Conservation (phyloP, 2,329 filamentous ascomycete species). For the Plectosphaerella plurivora region DNA sequence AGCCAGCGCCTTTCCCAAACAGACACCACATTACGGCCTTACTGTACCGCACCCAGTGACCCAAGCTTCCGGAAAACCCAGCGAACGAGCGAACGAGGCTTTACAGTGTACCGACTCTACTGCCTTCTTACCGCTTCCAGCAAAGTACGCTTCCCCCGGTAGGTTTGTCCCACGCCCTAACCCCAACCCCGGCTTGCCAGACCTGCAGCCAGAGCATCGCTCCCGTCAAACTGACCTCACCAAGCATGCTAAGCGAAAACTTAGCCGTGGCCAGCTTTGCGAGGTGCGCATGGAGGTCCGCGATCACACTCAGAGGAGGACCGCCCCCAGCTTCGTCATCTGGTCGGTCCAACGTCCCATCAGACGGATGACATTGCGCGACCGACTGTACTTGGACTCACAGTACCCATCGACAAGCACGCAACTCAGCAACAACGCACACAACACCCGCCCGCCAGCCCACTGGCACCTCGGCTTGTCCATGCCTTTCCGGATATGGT, state of each 20-base stretch:
- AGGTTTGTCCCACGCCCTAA: too few species aligned
- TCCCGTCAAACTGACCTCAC: neutral
- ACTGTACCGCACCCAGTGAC: too few species aligned
- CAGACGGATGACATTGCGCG: too few species aligned
- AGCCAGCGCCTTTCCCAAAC: too few species aligned
- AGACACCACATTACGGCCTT: too few species aligned
- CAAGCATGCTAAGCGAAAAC: neutral
- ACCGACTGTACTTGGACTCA: neutral
- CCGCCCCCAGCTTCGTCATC: too few species aligned
- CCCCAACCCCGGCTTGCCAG: neutral
- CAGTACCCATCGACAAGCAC: neutral
- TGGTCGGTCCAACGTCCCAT: too few species aligned
- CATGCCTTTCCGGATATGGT: neutral
- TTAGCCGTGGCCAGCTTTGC: neutral
- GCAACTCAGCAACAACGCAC: neutral
- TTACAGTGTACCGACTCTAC: neutral
- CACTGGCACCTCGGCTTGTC: neutral
- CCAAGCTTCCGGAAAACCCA: too few species aligned
- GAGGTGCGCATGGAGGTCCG: too few species aligned
- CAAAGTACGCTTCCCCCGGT: neutral
- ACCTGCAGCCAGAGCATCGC: neutral
- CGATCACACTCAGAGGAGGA: too few species aligned
- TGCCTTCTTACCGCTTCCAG: neutral
- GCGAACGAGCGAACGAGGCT: too few species aligned
- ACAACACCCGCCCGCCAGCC: neutral